These are phyloP conservation scores for Amylocarpus encephaloides DNA, from an alignment of 2,329 filamentous ascomycete species.

Conservation along the genomic window DNA sequence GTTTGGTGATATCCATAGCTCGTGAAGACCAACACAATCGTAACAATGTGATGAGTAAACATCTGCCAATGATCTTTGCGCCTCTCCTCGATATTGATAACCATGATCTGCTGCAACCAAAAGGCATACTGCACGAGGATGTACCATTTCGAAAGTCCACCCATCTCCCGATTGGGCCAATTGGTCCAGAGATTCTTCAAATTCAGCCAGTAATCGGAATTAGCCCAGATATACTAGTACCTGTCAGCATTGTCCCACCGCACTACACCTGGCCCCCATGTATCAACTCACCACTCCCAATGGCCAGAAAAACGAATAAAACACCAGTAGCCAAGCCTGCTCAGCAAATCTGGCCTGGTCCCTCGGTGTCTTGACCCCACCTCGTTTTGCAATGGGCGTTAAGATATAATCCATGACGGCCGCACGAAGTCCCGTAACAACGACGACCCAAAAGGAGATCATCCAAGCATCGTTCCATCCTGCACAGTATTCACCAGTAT, in stretches of 20 bases:
- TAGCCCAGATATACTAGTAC: slow-evolving; percentile 68
- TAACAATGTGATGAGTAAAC: slow-evolving; percentile 91
- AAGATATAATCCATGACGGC: slow-evolving; percentile 82
- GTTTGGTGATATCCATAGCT: slow-evolving; percentile 86
- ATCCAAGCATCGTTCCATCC: slow-evolving; percentile 76
- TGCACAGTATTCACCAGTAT: slow-evolving; percentile 63
- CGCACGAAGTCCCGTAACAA: slow-evolving; percentile 82
- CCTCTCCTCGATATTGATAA: slow-evolving; percentile 89
- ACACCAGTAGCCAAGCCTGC: slow-evolving; percentile 85
- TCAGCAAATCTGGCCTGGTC: slow-evolving; percentile 79
- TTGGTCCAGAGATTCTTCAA: slow-evolving; percentile 73
- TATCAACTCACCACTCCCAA: slow-evolving; percentile 65
- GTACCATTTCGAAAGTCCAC: slow-evolving; percentile 75
- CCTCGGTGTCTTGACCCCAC: slow-evolving; percentile 72
- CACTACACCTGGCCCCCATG: background rate
- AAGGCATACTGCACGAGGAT: slow-evolving; percentile 86
- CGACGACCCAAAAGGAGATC: slow-evolving; percentile 70
- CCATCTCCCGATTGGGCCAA: slow-evolving; percentile 75
- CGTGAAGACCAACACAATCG: slow-evolving; percentile 68
- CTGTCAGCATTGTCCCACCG: slow-evolving; percentile 15
- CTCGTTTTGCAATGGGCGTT: slow-evolving; percentile 64
- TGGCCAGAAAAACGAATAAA: slow-evolving; percentile 76
- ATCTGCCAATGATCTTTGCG: slow-evolving; percentile 96
- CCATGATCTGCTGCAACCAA: slow-evolving; percentile 89
- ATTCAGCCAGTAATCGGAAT: slow-evolving; percentile 73